Conservation (phyloP, 1,284 basidiomycete species). For the Ganoderma resinaceum region DNA sequence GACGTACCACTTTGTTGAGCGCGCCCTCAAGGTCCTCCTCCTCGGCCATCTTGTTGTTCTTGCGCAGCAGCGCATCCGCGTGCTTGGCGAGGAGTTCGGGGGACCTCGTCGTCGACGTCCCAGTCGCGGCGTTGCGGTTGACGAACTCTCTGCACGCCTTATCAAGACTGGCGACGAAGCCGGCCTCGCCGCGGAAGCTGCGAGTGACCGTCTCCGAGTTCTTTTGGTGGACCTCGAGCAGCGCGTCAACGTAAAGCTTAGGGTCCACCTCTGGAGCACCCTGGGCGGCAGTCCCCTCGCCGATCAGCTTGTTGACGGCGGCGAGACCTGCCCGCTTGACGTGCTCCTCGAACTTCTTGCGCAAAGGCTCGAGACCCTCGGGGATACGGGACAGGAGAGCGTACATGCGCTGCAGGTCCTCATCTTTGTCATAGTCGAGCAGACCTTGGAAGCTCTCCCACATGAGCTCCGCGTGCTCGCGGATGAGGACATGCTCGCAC, state of each 20-base stretch:
- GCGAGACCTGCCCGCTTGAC: conserved; percentile 91
- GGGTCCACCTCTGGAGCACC: conserved; percentile 78
- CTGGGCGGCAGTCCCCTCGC: conserved; percentile 69
- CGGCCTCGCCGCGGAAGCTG: conserved; percentile 94
- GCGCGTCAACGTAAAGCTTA: conserved; percentile 93
- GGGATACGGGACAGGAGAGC: conserved; percentile 88
- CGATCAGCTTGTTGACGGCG: conserved; percentile 85
- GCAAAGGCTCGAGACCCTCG: conserved; percentile 91
- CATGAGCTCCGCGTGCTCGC: conserved; percentile 87
- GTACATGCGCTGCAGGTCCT: conserved; percentile 97
- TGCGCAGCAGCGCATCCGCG: conserved; percentile 89
- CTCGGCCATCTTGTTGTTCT: conserved; percentile 96
- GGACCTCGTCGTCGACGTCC: conserved; percentile 84
- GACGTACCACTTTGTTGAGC: conserved; percentile 87
- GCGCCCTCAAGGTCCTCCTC: conserved; percentile 92
- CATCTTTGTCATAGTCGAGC: conserved; percentile 92
- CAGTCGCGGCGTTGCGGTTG: conserved; percentile 93
- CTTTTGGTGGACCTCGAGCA: conserved; percentile 92
- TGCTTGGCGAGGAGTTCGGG: conserved; percentile 97
- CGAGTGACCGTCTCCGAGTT: conserved; percentile 91
- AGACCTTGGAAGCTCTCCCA: conserved; percentile 95
- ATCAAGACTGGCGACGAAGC: conserved; percentile 95
- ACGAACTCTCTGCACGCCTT: conserved; percentile 97
- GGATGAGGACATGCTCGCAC: conserved; percentile 94
- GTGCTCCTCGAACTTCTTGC: conserved; percentile 93